phyloP scores from a whole-genome alignment of 176 grass and related monocot species.

The Hordeum marinum region DNA sequence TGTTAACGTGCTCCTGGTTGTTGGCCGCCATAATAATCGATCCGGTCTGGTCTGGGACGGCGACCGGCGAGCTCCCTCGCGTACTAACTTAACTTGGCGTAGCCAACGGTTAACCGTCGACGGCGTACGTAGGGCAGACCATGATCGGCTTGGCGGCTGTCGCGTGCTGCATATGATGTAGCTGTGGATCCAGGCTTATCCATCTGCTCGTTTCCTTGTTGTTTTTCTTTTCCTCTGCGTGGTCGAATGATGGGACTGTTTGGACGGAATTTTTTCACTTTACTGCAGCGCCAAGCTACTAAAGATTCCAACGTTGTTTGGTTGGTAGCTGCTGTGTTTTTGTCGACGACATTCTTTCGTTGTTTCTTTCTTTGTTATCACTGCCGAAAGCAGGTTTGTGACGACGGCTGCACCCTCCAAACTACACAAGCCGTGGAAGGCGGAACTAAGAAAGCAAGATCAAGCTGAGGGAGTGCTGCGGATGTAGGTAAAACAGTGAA shows the following conservation, averaged over 20 bases:
- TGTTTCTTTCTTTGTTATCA: not conserved
- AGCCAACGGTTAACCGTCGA: not conserved
- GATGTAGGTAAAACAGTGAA: not conserved
- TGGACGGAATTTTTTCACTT: not conserved
- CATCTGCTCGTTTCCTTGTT: no score
- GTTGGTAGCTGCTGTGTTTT: not conserved
- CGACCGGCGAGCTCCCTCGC: slow-evolving; percentile 23
- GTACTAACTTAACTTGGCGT: not conserved
- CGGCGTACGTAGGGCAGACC: not conserved
- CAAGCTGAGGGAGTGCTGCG: no score
- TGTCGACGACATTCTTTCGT: not conserved
- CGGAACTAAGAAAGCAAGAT: not conserved
- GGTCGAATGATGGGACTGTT: not conserved
- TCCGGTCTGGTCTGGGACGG: not conserved
- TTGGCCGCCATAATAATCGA: slow-evolving; percentile 17
- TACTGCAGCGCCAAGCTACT: not conserved
- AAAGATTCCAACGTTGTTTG: not conserved
- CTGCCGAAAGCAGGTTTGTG: slow-evolving; percentile 1
- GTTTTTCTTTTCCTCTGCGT: not conserved
- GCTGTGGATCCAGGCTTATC: not conserved
- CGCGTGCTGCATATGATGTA: not conserved
- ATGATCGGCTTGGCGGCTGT: not conserved
- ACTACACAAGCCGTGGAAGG: no score
- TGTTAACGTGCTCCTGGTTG: slow-evolving; percentile 33
- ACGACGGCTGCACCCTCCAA: no score